Percentiles rank a stretch among this genome's conserved stretches.
Conservation (phyloP, 2,329 filamentous ascomycete species). For the Fusarium brachygibbosum region DNA sequence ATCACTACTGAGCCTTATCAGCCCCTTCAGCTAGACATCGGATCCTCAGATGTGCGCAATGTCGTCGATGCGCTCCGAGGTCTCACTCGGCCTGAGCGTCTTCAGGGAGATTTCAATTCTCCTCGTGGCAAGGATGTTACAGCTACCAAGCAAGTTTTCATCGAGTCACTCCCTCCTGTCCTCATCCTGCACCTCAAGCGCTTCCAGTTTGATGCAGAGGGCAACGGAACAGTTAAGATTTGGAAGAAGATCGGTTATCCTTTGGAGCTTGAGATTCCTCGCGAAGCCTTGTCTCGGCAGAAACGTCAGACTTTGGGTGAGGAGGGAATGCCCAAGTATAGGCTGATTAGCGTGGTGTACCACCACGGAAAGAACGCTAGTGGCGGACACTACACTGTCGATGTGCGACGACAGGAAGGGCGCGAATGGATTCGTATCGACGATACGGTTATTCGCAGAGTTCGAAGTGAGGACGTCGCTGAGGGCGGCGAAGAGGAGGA, state of each 20-base stretch:
- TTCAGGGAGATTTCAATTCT: conserved; percentile 88
- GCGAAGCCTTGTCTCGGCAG: conserved; percentile 85
- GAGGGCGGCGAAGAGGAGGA: conserved; percentile 87
- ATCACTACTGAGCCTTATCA: conserved; percentile 95
- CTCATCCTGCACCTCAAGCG: conserved; percentile 96
- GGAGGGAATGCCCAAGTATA: conserved; percentile 82
- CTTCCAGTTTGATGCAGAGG: conserved; percentile 92
- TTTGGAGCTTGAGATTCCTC: conserved; percentile 91
- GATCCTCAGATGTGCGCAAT: conserved; percentile 85
- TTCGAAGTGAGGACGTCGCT: conserved; percentile 89
- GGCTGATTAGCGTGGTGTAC: conserved; percentile 90
- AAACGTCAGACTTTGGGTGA: conserved; percentile 75
- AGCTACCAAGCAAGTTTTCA: conserved; percentile 94
- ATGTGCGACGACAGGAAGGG: conserved; percentile 94
- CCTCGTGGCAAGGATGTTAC: conserved; percentile 80
- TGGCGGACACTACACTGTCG: conserved; percentile 97
- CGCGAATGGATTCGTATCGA: conserved; percentile 96
- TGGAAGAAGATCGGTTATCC: conserved; percentile 99
- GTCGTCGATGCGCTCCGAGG: conserved; percentile 92
- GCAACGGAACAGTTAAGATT: conserved; percentile 89
- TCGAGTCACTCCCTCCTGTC: conserved; percentile 90
- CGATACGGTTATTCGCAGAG: conserved; percentile 88
- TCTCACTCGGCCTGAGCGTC: conserved; percentile 83
- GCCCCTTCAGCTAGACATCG: conserved; percentile 94
- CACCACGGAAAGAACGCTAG: conserved; percentile 98